Base-by-base conservation (phyloP, 176 grass and related monocot species). In the Zoysia japonica region DNA sequence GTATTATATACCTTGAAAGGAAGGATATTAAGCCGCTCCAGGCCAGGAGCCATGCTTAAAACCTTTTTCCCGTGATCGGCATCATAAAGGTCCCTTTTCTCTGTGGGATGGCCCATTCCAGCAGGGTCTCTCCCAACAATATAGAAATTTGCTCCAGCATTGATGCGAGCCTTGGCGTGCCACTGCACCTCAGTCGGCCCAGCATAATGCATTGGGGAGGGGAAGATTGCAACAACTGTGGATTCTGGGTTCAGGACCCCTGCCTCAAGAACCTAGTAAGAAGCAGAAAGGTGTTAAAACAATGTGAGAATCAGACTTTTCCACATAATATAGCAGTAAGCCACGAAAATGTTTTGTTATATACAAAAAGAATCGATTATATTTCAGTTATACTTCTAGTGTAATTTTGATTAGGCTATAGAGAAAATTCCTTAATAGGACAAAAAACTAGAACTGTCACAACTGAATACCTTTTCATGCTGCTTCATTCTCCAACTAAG, bases 141-240 rank as follows among this genome's bases (percentile, higher is more conserved):
- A 66, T 99, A 99, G 84, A 99, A 99, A 83, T 99, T 93, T 47
- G 96, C 96, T 77, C 96, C 96, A 20, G 96, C 96, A 86, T 99
- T 99, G 41, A 93, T 93, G 52, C 96, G 96, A 64, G 96, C 85
- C 59, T 99, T 99, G 55, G 96, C 96, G 84, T 99, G 96, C 96
- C 96, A 99, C 62, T 99, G 96, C 62, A 99, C 96, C 76, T 99
- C 96, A 67, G 96, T 95, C 8, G 96, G 96, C 11, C 96, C 92
- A 56, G 96, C 92, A 80, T 99, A 99, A 74, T 95, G 92, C 96
- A 99, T 99, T 42, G 96, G 96, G 40, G 96, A 99, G 36, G 96
- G 96, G 72, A 99, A 99, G 49, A 99, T 99, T 47, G 96, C 81
- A 68, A 99, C 90, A 10, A 99, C 92, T 19, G 96, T 99, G 78